Evolutionary conservation across 257 asterid species (phyloP).

Genomic region (Striga asiatica): DNA sequence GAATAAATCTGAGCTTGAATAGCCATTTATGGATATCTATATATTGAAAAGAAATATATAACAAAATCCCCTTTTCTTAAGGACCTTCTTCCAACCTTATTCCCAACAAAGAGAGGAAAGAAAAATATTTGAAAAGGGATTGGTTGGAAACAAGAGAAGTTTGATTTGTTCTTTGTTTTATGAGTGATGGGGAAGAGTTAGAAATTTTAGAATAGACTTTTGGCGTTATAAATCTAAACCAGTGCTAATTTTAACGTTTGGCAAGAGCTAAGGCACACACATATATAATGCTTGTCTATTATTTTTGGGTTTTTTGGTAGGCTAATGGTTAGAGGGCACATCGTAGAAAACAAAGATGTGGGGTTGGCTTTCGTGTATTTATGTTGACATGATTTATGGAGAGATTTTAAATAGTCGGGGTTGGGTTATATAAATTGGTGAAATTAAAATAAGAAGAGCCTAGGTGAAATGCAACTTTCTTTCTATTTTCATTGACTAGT

Average conservation of each 20-base stretch:
- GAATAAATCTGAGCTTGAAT: constrained; percentile 46
- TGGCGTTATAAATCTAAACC: not conserved
- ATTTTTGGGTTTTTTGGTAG: not conserved
- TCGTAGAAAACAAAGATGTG: constrained; percentile 1
- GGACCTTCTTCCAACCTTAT: constrained; percentile 1
- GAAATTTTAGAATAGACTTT: not conserved
- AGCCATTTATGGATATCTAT: constrained; percentile 29
- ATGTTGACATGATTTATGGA: not conserved
- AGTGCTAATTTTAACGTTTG: not conserved
- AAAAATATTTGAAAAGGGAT: not conserved
- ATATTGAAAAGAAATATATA: not conserved
- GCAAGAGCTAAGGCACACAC: not conserved
- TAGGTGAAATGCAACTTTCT: too few species aligned
- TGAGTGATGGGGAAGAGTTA: constrained; percentile 8
- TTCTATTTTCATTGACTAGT: too few species aligned
- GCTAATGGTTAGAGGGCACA: constrained; percentile 2
- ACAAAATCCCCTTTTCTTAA: constrained; percentile 9
- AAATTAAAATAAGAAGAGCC: too few species aligned
- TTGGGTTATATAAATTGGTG: too few species aligned
- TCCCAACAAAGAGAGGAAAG: not conserved
- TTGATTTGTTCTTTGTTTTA: constrained; percentile 11
- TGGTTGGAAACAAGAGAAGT: not conserved
- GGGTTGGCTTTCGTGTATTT: constrained; percentile 12
- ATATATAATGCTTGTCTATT: not conserved
- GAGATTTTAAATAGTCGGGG: too few species aligned